Percentiles rank a stretch among this genome's conserved stretches.
These are phyloP conservation scores for Entomophthora muscae DNA, from an alignment of 371 early-diverging fungal species.

Conservation along the genomic window DNA sequence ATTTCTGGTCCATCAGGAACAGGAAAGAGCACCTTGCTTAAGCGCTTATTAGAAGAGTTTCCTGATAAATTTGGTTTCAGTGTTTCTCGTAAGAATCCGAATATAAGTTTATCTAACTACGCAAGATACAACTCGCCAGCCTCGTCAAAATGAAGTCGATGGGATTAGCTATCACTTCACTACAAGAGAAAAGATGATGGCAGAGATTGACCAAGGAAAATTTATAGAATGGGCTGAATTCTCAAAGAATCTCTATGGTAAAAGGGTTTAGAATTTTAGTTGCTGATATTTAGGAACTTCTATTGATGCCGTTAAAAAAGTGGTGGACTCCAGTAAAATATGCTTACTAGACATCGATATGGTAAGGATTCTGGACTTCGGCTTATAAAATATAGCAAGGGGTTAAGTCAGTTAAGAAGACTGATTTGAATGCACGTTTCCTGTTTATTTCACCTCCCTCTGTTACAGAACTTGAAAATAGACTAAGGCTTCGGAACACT, in stretches of 20 bases:
- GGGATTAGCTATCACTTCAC: constrained; percentile 92
- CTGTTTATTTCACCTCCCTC: constrained; percentile 79
- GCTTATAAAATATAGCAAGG: constrained; percentile 26
- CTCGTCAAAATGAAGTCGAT: constrained; percentile 75
- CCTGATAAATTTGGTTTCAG: constrained; percentile 83
- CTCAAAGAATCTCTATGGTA: constrained; percentile 87
- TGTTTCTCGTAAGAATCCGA: constrained; percentile 61
- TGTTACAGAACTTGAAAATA: constrained; percentile 51
- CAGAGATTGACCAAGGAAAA: constrained; percentile 49
- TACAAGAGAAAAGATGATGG: constrained; percentile 46
- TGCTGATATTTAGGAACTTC: constrained; percentile 32
- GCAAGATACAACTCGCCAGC: constrained; percentile 85
- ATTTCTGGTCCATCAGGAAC: constrained; percentile 88
- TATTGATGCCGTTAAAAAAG: constrained; percentile 54
- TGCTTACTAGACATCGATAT: constrained; percentile 88
- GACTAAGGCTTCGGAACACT: constrained; percentile 71
- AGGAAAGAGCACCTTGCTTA: constrained; percentile 94
- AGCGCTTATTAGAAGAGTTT: constrained; percentile 71
- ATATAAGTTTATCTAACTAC: background rate
- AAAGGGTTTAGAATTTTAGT: constrained; percentile 15
- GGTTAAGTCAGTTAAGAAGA: constrained; percentile 55
- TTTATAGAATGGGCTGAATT: constrained; percentile 93
- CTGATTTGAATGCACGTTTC: constrained; percentile 45
- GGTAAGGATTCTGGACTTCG: constrained; percentile 14
- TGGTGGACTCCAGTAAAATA: constrained; percentile 44